These are phyloP conservation scores for Climacium dendroides DNA, from an alignment of 225 moss, liverwort and hornwort genomes.

Conservation along the genomic window DNA sequence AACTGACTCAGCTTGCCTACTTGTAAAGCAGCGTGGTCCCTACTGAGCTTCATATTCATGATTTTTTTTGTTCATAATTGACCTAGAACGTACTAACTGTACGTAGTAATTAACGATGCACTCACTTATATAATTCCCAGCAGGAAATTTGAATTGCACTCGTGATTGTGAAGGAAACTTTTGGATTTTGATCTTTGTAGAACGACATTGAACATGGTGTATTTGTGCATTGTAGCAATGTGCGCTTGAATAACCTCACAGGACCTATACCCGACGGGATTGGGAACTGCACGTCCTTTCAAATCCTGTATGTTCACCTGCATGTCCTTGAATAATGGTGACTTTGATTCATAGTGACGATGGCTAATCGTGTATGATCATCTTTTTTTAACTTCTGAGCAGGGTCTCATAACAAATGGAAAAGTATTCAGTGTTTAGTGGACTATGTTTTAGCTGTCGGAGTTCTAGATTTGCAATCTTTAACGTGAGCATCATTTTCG, in stretches of 20 bases:
- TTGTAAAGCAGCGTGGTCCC: conserved; percentile 6
- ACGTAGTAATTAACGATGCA: not conserved
- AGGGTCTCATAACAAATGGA: not conserved
- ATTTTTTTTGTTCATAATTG: not conserved
- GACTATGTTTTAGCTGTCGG: not conserved
- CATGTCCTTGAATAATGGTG: not conserved
- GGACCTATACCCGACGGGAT: conserved; percentile 45
- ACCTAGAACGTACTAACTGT: not conserved
- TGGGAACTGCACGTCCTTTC: conserved; percentile 47
- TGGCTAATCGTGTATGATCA: not conserved
- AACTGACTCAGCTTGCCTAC: conserved; percentile 42
- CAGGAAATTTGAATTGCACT: not conserved
- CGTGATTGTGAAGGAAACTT: not conserved
- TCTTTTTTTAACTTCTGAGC: not conserved
- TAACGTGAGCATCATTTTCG: not conserved
- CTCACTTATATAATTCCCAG: not conserved
- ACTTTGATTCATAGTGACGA: not conserved
- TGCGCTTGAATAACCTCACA: conserved; percentile 39
- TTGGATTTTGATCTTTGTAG: not conserved
- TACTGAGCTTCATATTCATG: not conserved
- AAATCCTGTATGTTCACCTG: conserved; percentile 23
- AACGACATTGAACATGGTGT: not conserved
- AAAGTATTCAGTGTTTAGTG: not conserved
- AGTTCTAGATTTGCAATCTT: not conserved
- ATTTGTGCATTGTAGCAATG: conserved; percentile 21